Evolutionary conservation across 148 eudicot species (phyloP).

Genomic region (Chenopodium suecicum): DNA sequence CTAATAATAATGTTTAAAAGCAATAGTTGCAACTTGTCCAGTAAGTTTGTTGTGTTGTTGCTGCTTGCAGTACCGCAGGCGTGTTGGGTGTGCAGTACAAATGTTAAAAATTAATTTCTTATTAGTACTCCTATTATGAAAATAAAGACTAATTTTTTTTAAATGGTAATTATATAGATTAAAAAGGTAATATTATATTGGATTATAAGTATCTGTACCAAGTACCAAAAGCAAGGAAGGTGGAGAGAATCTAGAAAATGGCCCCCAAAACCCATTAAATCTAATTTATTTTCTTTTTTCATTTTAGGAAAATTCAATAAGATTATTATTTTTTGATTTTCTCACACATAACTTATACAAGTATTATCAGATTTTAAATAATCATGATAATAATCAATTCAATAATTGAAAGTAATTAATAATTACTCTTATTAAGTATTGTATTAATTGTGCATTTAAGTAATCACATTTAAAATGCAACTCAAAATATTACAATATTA

Average conservation of each 20-base stretch:
- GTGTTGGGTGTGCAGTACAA: slow-evolving; percentile 20
- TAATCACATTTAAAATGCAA: no score
- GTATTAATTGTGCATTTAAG: no score
- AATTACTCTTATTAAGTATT: no score
- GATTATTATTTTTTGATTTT: no score
- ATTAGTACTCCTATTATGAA: not conserved
- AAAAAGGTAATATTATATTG: not conserved
- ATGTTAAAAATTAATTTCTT: not conserved
- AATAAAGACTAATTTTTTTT: not conserved
- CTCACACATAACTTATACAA: no score
- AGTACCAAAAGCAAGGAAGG: slow-evolving; percentile 38
- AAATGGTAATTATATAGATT: not conserved
- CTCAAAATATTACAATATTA: no score
- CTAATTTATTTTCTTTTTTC: no score
- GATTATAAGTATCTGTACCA: slow-evolving; percentile 18
- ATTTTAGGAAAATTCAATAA: no score
- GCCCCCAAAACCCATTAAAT: not conserved
- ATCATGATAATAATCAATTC: no score
- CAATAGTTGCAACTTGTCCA: slow-evolving; percentile 2
- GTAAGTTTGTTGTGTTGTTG: slow-evolving; percentile 19
- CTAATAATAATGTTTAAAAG: slow-evolving; percentile 7
- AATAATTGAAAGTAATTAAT: no score
- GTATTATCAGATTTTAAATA: no score
- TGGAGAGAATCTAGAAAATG: slow-evolving; percentile 52
- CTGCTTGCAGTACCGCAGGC: slow-evolving; percentile 19